Base-by-base conservation (phyloP, 768 basidiomycete species). In the Podaxis rugospora region DNA sequence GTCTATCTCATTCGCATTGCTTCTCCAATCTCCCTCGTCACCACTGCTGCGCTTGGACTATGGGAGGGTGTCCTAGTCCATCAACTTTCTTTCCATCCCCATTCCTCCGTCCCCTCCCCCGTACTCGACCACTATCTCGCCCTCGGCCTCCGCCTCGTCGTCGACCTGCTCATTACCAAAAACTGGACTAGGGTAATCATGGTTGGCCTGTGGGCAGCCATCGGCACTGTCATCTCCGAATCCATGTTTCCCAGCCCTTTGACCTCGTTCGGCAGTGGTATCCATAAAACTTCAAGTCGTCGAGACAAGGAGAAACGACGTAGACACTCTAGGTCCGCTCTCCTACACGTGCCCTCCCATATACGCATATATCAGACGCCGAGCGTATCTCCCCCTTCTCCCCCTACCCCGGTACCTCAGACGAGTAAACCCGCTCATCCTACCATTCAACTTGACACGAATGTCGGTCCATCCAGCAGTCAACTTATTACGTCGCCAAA, bases 61-160 rank as follows among this genome's bases (percentile, higher is more conserved):
- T 79, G 76, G 76, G 79, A 80, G 66, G 79, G 78, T 49, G 69
- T 74, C 28, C 70, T 76, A 18, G 64, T 80, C n/a, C 75, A 80
- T 64, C 75, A 77, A 55, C 67, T 79, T 47, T 74, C 74, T 35
- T 55, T 80, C 14, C 75, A 79, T 64, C 76, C 77, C 50, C 66
- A 77, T 46, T 74, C 74, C 28, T 72, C 64, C 23, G 64, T 65
- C 47, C 67, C 72, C 5, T 69, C 70, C 37, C 66, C 70, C 13
- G 66, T 66, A 53, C 49, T 76, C 27, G 76, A 79, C 67, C 75
- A 78, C 57, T 72, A 74, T 64, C 71, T 81, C 21, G 75, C 79
- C 40, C 80, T 75, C 57, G 75, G 74, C 32, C 69, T 82, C 53
- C 78, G 80, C 23, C 68, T 80, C 28, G 63, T 73, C 42, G 67